A percentile compares a stretch with the other conserved stretches of the same genome.
Conservation (phyloP, 2,329 filamentous ascomycete genomes). For the Arthroderma sp. region DNA sequence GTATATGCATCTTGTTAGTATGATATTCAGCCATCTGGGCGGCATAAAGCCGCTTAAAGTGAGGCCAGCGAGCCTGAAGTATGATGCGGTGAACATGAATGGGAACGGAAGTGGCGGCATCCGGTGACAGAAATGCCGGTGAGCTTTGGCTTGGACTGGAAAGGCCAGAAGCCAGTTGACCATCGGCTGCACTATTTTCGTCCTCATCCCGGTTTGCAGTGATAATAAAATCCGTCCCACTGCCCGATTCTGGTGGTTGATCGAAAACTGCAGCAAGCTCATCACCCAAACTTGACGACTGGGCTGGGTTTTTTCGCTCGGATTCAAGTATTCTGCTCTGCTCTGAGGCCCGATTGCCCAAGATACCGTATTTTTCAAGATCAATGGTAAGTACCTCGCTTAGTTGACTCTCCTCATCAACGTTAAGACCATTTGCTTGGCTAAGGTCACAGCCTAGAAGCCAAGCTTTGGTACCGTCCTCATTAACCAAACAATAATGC, state of each 20-base stretch:
- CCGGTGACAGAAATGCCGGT: slow-evolving; percentile 23
- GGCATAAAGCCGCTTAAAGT: slow-evolving; percentile 83
- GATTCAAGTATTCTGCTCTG: slow-evolving; percentile 37
- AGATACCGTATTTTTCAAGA: slow-evolving; percentile 75
- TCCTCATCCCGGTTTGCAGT: slow-evolving; percentile 68
- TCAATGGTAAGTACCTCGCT: slow-evolving; percentile 93
- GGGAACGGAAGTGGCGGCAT: slow-evolving; percentile 52
- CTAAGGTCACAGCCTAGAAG: slow-evolving; percentile 84
- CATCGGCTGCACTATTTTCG: slow-evolving; percentile 50
- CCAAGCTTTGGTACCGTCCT: slow-evolving; percentile 93
- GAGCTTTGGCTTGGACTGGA: slow-evolving; percentile 17
- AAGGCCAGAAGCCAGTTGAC: slow-evolving; percentile 32
- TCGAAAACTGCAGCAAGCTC: slow-evolving; percentile 84
- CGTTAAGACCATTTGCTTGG: slow-evolving; percentile 49
- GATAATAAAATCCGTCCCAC: slow-evolving; percentile 79
- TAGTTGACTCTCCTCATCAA: slow-evolving; percentile 75
- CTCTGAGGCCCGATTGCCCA: slow-evolving; percentile 56
- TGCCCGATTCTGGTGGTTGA: slow-evolving; percentile 66
- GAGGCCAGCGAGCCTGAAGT: slow-evolving; percentile 87
- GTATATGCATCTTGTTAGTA: slow-evolving; percentile 93
- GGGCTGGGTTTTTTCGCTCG: slow-evolving; percentile 39
- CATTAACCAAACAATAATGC: slow-evolving; percentile 96
- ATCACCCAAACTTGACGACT: slow-evolving; percentile 56
- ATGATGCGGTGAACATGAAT: slow-evolving; percentile 96
- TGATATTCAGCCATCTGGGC: slow-evolving; percentile 97